Base-by-base conservation (phyloP, 139 green algal genomes). In the Chlamydomonas sp. region DNA sequence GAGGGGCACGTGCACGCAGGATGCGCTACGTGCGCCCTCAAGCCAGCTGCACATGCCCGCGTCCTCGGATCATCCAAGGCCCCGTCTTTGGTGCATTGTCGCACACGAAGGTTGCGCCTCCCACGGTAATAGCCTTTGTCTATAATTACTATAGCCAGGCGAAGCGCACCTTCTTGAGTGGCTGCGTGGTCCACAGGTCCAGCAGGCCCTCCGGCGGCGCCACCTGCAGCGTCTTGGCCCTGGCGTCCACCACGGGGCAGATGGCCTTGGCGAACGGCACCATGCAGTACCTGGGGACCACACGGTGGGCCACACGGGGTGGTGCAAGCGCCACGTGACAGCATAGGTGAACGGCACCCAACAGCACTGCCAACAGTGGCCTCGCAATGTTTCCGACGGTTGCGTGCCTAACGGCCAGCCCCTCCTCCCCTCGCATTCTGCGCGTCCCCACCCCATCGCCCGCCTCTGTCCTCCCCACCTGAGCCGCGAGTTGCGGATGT, bases 181-280 rank as follows among this genome's bases (percentile, higher is more conserved):
- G 74, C 87, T 84, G 74, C 15, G 16, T 68, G 9, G 85, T 76
- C 16, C 18, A 7, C 63, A 92, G 68, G 14, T 94, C 89, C 66
- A 94, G 73, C 74, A 94, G 77, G 14, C 91, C 91, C 72, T 92
- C 89, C 0, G 91, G 91, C 4, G 87, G 87, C 63, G 76, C 61
- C 31, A 94, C 79, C 58, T 87, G 31, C 69, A 94, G 78, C 2
- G n/a, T 68, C 66, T 78, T 78, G 3, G 9, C 58, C 1, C 20
- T 7, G n/a, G 82, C 62, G 67, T 94, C 87, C 75, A 94, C 77
- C 72, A 87, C 67, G 4, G 91, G 91, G 18, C 85, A 88, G 61
- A 94, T 90, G 17, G 67, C 87, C 67, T 89, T 87, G 66, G 84
- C 89, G 76, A 92, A 94, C 15, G 91, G 91, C 1, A 94, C 63